A percentile compares a stretch with the other conserved stretches of the same genome.
These are phyloP conservation scores for Microdochium nivale DNA, from an alignment of 2,329 filamentous ascomycete genomes.

Conservation along the genomic window DNA sequence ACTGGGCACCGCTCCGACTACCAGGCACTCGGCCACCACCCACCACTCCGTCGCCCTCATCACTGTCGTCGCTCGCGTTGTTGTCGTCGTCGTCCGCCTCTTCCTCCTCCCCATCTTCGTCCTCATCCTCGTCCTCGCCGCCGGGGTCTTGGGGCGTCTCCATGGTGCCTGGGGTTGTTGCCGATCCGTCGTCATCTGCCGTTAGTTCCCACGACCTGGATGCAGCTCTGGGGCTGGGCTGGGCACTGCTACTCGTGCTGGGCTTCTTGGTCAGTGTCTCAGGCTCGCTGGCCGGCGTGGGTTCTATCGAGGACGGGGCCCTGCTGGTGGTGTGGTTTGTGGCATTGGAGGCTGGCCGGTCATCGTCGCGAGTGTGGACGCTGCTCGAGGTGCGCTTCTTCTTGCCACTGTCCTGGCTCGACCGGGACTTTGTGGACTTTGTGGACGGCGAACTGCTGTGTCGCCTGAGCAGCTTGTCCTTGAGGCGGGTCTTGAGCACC, in stretches of 20 bases:
- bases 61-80: background rate
- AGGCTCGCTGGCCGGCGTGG: no score
- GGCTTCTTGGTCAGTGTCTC: background rate
- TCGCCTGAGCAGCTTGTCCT: conserved; percentile 6
- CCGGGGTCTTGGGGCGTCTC: background rate
- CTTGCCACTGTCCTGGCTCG: conserved; percentile 4
- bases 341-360: background rate
- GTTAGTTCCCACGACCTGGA: background rate
- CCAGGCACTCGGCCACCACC: background rate
- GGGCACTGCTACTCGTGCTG: background rate
- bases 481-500: conserved; percentile 7
- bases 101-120: background rate
- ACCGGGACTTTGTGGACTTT: background rate
- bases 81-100: background rate
- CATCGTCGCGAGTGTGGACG: background rate
- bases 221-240: background rate
- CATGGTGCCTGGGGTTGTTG: background rate
- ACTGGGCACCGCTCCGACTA: background rate
- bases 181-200: background rate
- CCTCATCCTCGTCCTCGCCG: background rate
- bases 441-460: conserved; percentile 3
- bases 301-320: no score
- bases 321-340: no score
- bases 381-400: conserved; percentile 1
- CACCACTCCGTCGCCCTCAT: background rate